Evolutionary conservation across 176 grass and related monocot species (phyloP).

Genomic region (Canna indica): DNA sequence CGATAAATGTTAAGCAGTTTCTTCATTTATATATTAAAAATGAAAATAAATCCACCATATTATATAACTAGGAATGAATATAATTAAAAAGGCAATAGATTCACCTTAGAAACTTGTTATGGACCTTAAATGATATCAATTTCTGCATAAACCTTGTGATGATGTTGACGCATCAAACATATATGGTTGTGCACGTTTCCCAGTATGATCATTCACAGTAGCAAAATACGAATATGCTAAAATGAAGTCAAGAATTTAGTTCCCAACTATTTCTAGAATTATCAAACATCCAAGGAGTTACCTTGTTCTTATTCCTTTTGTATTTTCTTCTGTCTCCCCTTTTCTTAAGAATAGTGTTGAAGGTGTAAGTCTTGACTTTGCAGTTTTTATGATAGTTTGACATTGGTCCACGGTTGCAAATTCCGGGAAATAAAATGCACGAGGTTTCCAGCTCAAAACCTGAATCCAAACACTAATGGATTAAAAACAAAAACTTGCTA

Average conservation of each 20-base stretch:
- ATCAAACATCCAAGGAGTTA: background rate
- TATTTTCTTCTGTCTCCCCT: constrained; percentile 13
- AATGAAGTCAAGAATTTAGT: background rate
- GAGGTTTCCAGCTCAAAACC: constrained; percentile 29
- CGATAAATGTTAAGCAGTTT: too few species aligned
- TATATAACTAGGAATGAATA: too few species aligned
- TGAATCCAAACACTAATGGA: background rate
- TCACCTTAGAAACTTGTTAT: background rate
- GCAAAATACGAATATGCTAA: background rate
- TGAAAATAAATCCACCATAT: too few species aligned
- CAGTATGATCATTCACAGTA: background rate
- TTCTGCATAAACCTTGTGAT: background rate
- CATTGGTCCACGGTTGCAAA: constrained; percentile 17
- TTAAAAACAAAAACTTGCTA: too few species aligned
- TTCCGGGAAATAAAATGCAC: constrained; percentile 18
- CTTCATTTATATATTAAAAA: too few species aligned
- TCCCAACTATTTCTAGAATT: background rate
- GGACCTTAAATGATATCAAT: background rate
- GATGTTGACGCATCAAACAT: background rate
- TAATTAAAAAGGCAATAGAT: background rate
- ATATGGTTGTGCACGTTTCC: background rate
- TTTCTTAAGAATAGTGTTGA: constrained; percentile 1
- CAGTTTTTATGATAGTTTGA: constrained; percentile 2
- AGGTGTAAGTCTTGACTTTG: constrained; percentile 13
- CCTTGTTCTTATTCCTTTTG: constrained; percentile 23